A percentile compares a stretch with the other conserved stretches of the same genome.
phyloP scores from a whole-genome alignment of 331 rosid genomes.

The Quercus phellos region DNA sequence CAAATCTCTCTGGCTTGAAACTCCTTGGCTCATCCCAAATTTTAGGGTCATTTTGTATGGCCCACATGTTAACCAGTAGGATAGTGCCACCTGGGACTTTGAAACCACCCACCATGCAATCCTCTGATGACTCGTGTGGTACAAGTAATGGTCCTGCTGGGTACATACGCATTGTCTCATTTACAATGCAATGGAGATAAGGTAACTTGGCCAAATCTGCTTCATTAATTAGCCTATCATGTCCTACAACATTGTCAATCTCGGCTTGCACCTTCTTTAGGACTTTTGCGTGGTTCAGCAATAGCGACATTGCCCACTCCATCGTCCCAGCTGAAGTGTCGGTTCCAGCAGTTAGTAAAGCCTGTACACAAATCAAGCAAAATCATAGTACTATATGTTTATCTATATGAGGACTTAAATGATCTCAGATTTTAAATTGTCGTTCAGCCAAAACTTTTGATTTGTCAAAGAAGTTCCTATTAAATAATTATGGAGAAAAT shows the following conservation, averaged over 20 bases:
- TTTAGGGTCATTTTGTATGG: slow-evolving; percentile 27
- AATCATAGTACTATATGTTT: background rate
- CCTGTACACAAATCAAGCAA: background rate
- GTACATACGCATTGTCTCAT: slow-evolving; percentile 25
- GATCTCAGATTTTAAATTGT: too few relatives aligned
- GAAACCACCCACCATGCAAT: slow-evolving; percentile 24
- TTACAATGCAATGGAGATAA: slow-evolving; percentile 24
- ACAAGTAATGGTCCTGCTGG: slow-evolving; percentile 25
- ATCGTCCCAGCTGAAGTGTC: slow-evolving; percentile 7
- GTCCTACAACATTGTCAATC: slow-evolving; percentile 10
- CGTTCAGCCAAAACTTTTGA: too few relatives aligned
- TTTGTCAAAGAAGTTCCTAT: too few relatives aligned
- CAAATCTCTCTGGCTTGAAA: slow-evolving; percentile 34
- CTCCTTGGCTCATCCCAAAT: slow-evolving; percentile 30
- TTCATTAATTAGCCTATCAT: slow-evolving; percentile 13
- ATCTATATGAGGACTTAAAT: background rate
- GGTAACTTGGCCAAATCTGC: slow-evolving; percentile 17
- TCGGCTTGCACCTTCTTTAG: slow-evolving; percentile 16
- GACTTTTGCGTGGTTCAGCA: slow-evolving; percentile 21
- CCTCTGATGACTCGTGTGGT: slow-evolving; percentile 23
- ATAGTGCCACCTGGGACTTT: slow-evolving; percentile 27
- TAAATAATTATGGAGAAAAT: too few relatives aligned
- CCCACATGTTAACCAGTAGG: slow-evolving; percentile 26
- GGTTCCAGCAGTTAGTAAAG: slow-evolving; percentile 7
- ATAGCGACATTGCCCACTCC: slow-evolving; percentile 31